Conservation (phyloP, 306 rosid species). For the Quercus engelmannii region DNA sequence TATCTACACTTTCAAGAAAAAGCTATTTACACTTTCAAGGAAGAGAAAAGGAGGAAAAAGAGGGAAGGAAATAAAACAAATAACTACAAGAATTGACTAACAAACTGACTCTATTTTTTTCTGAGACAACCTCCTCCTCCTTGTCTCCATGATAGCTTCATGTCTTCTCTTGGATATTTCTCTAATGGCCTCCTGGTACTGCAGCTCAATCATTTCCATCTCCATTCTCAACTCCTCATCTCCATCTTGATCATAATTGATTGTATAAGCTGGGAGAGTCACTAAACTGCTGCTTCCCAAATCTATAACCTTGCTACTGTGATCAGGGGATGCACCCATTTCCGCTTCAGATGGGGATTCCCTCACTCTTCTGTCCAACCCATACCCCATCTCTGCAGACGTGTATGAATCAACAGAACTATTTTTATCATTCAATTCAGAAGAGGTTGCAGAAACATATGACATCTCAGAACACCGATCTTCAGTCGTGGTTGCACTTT, state of each 20-base stretch:
- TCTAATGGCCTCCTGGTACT: constrained; percentile 34
- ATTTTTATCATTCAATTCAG: constrained; percentile 12
- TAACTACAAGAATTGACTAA: neutral
- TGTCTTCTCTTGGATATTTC: constrained; percentile 32
- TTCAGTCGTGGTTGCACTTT: constrained; percentile 8
- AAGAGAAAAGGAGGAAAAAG: no score
- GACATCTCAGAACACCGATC: constrained; percentile 29
- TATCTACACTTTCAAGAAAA: constrained; percentile 1
- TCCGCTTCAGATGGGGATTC: constrained; percentile 18
- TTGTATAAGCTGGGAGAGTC: constrained; percentile 6
- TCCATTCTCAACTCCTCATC: constrained; percentile 36
- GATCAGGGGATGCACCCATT: neutral
- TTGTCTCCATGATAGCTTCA: constrained; percentile 42
- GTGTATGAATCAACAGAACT: constrained; percentile 23
- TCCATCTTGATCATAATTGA: constrained; percentile 3
- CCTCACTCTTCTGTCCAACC: constrained; percentile 4
- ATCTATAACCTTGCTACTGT: constrained; percentile 13
- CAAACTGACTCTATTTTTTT: constrained; percentile 23
- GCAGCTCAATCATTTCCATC: constrained; percentile 46
- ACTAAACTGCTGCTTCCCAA: constrained; percentile 8
- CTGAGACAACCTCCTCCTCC: constrained; percentile 34
- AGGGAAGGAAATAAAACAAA: neutral
- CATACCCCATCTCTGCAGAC: constrained; percentile 24
- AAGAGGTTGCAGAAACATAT: constrained; percentile 21
- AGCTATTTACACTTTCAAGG: neutral